Percentiles rank a stretch among this genome's conserved stretches.
Evolutionary conservation across 2,329 filamentous ascomycete genomes (phyloP).

Genomic region (Fusarium compactum): DNA sequence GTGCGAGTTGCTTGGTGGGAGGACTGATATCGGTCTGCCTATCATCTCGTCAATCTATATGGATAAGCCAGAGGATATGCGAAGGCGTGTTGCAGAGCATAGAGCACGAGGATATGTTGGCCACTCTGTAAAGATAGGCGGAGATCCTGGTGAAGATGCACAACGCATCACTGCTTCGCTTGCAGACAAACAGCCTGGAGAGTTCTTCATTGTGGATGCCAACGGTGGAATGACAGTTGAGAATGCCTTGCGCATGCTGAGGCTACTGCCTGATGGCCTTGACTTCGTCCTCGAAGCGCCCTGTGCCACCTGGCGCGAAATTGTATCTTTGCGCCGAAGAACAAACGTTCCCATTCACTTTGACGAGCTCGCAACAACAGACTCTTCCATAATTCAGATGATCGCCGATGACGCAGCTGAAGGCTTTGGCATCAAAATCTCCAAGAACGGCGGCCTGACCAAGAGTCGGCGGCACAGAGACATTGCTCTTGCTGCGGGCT

Average conservation of each 20-base stretch:
- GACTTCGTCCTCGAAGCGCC: constrained; percentile 42
- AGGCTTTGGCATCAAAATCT: constrained; percentile 37
- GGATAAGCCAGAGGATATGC: constrained; percentile 25
- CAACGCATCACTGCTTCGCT: constrained; percentile 31
- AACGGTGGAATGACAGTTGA: constrained; percentile 38
- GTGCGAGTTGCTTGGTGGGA: constrained; percentile 37
- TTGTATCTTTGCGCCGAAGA: constrained; percentile 24
- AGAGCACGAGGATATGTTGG: constrained; percentile 29
- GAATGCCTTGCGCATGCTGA: constrained; percentile 29
- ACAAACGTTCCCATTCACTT: constrained; percentile 32
- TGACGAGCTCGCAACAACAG: constrained; percentile 31
- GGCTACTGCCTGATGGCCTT: constrained; percentile 29
- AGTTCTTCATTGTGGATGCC: constrained; percentile 39
- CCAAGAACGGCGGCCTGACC: constrained; percentile 38
- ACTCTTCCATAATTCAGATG: constrained; percentile 30
- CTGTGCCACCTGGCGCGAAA: constrained; percentile 33
- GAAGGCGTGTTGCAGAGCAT: constrained; percentile 4
- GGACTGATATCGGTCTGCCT: constrained; percentile 24
- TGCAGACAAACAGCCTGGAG: constrained; percentile 24
- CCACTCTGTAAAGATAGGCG: constrained; percentile 34
- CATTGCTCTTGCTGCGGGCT: constrained; percentile 34
- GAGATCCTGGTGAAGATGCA: constrained; percentile 26
- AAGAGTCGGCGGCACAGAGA: constrained; percentile 32
- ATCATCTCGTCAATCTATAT: constrained; percentile 39
- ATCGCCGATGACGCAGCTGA: constrained; percentile 35